Conservation (phyloP, 148 eudicot genomes). For the Diospyros lotus region DNA sequence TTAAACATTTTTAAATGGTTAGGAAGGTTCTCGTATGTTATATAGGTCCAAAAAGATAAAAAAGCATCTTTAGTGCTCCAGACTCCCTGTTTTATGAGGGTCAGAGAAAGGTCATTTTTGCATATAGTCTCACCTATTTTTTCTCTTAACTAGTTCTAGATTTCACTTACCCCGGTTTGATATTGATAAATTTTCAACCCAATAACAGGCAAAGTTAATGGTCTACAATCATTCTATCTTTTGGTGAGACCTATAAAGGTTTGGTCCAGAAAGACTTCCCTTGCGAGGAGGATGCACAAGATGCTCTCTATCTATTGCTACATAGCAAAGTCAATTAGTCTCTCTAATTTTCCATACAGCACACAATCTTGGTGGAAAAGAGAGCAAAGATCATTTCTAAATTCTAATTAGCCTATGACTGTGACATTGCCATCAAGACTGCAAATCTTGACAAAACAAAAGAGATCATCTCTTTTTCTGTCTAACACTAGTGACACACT, state of each 20-base stretch:
- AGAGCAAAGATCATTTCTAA: constrained; percentile 19
- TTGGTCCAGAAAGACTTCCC: background rate
- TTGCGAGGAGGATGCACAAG: background rate
- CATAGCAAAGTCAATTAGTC: background rate
- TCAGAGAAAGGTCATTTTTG: too few species aligned
- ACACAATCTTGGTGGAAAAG: background rate
- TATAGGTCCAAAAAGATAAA: too few species aligned
- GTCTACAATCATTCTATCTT: background rate
- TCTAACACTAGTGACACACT: background rate
- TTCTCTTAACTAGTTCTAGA: background rate
- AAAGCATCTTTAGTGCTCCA: too few species aligned
- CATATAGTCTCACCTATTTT: too few species aligned
- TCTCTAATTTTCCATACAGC: background rate
- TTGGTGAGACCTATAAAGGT: background rate
- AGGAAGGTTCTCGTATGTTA: too few species aligned
- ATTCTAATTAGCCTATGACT: background rate
- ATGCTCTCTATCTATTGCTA: too few species aligned
- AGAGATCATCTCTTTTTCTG: background rate
- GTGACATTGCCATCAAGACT: background rate
- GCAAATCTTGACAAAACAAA: background rate
- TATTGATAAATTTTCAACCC: background rate
- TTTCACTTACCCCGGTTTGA: background rate
- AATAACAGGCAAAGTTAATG: background rate
- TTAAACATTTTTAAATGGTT: too few species aligned
- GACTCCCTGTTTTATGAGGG: too few species aligned